Base-by-base conservation (phyloP, 2,329 filamentous ascomycete genomes). In the Ophiostoma populinum region DNA sequence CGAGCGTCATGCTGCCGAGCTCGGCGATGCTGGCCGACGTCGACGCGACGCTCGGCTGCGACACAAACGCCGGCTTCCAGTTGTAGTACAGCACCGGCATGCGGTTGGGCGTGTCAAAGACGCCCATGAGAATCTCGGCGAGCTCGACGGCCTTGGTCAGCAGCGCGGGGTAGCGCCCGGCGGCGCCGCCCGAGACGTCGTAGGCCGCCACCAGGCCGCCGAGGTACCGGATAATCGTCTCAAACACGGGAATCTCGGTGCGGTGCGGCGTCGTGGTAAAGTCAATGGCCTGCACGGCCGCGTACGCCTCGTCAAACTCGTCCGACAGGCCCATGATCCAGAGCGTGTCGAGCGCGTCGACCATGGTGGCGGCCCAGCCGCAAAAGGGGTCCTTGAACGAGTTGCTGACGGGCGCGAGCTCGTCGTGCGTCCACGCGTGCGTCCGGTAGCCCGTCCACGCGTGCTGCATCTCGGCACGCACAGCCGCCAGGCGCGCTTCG, bases 21-120 rank as follows among this genome's bases (percentile, higher is more conserved):
- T 90, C 81, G n/a, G 72, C 72, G 21, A 75, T 54, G 46, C 66
- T 58, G n/a, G 68, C 67, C 32, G 57, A 54, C 5, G 50, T 55
- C 39, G 61, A 58, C 1, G 80, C 80, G 17, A 67, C 64, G 45
- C 74, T 76, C 6, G 74, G 69, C 43, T 75, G 66, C 4, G 67
- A 70, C 8, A 69, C 66, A 46, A 62, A 71, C 12, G 65, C 56
- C 44, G 77, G 80, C 46, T 70, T 68, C 81, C 80, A 93, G 42
- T 66, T 60, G 55, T 87, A 92, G 54, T 76, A 85, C 5, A 83
- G 66, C 6, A 82, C 57, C 3, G 87, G 86, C 81, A 95, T 92
- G 46, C 83, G 74, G 53, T 95, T 94, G 1, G 86, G 86, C 1
- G 87, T 94, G 54, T 92, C 83, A 47, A 92, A 92, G 4, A 79